These are phyloP conservation scores for Corynespora cassiicola DNA, from an alignment of 2,329 filamentous ascomycete genomes.

Conservation along the genomic window DNA sequence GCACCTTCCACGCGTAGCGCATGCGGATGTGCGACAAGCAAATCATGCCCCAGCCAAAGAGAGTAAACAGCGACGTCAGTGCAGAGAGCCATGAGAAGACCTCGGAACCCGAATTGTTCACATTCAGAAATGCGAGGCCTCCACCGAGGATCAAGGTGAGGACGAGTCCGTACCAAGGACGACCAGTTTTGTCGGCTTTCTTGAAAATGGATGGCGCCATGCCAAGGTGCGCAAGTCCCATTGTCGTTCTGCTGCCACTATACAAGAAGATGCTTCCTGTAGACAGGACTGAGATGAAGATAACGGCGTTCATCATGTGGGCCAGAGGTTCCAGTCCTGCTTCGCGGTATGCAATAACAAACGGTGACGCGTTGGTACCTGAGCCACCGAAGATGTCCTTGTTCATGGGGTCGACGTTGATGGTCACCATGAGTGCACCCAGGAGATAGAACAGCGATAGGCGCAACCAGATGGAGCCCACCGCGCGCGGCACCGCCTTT, in stretches of 20 bases:
- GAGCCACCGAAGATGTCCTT: slow-evolving; percentile 48
- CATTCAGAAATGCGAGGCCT: slow-evolving; percentile 50
- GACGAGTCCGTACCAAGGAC: slow-evolving; percentile 29
- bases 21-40: slow-evolving; percentile 69
- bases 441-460: slow-evolving; percentile 55
- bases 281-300: slow-evolving; percentile 55
- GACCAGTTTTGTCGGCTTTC: slow-evolving; percentile 17
- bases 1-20: slow-evolving; percentile 62
- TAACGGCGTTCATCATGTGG: slow-evolving; percentile 58
- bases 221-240: slow-evolving; percentile 52
- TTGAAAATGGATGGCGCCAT: slow-evolving; percentile 49
- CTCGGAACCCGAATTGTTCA: slow-evolving; percentile 47
- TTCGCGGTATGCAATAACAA: slow-evolving; percentile 54
- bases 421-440: slow-evolving; percentile 53
- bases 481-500: slow-evolving; percentile 52
- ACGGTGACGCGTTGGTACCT: slow-evolving; percentile 54
- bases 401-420: slow-evolving; percentile 52
- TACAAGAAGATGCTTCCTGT: slow-evolving; percentile 54
- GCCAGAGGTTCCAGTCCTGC: slow-evolving; percentile 46
- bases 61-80: slow-evolving; percentile 53
- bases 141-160: slow-evolving; percentile 36
- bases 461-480: slow-evolving; percentile 55
- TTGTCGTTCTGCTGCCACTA: slow-evolving; percentile 51
- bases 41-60: slow-evolving; percentile 76
- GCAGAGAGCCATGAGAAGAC: slow-evolving; percentile 59